phyloP scores from a whole-genome alignment of 2,329 filamentous ascomycete species.

The Magnaporthiopsis rhizophila region DNA sequence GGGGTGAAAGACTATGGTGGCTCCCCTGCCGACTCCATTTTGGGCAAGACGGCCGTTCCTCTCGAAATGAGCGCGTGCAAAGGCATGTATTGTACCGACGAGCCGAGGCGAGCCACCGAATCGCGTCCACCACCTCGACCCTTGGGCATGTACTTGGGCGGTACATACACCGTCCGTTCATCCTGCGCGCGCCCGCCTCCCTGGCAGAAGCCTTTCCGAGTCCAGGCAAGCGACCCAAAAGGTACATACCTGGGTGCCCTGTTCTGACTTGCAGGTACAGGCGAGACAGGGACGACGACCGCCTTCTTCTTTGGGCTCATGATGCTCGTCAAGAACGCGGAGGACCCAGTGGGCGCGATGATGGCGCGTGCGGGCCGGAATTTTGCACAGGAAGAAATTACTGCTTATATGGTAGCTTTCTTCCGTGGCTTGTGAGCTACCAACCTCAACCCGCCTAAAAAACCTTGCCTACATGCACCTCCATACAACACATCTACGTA shows the following conservation, averaged over 20 bases:
- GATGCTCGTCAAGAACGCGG: background rate
- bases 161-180: no score
- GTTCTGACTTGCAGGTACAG: background rate
- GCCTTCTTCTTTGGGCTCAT: background rate
- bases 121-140: constrained; percentile 4
- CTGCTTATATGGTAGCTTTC: background rate
- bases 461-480: background rate
- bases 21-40: background rate
- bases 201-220: background rate
- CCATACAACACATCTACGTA: background rate
- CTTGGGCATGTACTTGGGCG: background rate
- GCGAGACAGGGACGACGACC: background rate
- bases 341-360: background rate
- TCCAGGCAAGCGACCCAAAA: background rate
- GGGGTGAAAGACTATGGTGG: no score
- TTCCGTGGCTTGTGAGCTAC: background rate
- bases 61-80: background rate
- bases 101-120: constrained; percentile 4
- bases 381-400: background rate
- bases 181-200: background rate
- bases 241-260: background rate
- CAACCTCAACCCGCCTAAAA: background rate
- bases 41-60: constrained; percentile 4
- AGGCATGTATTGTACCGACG: background rate
- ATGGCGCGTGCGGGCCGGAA: background rate